Percentiles rank a stretch among this genome's conserved stretches.
phyloP scores from a whole-genome alignment of 2,329 filamentous ascomycete species.

The Aspergillus bombycis region DNA sequence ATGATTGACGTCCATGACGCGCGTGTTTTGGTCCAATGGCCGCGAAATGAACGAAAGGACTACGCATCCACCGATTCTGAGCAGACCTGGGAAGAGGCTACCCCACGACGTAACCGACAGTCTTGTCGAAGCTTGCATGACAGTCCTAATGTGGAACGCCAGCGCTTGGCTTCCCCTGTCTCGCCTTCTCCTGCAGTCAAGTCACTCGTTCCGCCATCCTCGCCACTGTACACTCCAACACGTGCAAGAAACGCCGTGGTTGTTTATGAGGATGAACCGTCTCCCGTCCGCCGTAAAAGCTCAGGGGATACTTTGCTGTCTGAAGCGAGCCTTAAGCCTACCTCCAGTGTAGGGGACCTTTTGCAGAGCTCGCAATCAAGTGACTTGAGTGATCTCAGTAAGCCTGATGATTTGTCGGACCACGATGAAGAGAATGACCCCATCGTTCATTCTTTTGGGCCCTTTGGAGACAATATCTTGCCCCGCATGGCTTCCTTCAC shows the following conservation, averaged over 20 bases:
- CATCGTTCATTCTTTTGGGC: constrained; percentile 87
- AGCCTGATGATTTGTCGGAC: constrained; percentile 69
- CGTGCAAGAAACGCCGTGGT: constrained; percentile 50
- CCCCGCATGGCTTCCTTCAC: constrained; percentile 78
- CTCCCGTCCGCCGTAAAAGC: constrained; percentile 53
- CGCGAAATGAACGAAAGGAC: constrained; percentile 59
- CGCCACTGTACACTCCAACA: constrained; percentile 48
- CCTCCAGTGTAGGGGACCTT: constrained; percentile 33
- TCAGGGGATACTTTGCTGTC: constrained; percentile 31
- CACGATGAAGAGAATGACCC: constrained; percentile 94
- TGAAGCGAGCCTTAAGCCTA: constrained; percentile 37
- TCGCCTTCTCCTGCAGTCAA: constrained; percentile 67
- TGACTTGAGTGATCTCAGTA: constrained; percentile 38
- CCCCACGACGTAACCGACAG: constrained; percentile 39
- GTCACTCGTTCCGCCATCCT: constrained; percentile 45
- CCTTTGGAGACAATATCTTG: constrained; percentile 84
- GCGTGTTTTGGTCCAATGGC: constrained; percentile 88
- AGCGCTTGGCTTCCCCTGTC: constrained; percentile 71
- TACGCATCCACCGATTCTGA: constrained; percentile 62
- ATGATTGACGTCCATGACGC: constrained; percentile 95
- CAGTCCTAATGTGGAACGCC: constrained; percentile 61
- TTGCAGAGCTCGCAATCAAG: constrained; percentile 38
- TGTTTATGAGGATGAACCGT: constrained; percentile 73
- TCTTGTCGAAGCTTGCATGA: constrained; percentile 35
- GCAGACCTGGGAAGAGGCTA: constrained; percentile 68